Conservation (phyloP, 306 rosid genomes). For the Cyclanthera cordifolia region DNA sequence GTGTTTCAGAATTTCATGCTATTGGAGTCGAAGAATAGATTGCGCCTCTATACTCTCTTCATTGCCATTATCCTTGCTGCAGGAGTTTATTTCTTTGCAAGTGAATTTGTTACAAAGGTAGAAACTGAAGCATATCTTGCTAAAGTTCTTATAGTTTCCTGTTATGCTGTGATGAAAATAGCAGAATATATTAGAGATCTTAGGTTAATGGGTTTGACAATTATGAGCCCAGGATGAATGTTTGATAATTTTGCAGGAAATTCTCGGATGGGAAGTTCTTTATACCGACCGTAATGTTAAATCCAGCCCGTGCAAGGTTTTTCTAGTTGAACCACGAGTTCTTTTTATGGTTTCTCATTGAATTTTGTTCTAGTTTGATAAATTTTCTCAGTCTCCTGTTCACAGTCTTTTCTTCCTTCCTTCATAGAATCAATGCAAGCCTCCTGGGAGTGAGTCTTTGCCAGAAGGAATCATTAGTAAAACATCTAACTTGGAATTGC, state of each 20-base stretch:
- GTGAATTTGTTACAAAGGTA: constrained; percentile 36
- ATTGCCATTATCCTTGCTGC: constrained; percentile 37
- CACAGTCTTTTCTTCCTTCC: neutral
- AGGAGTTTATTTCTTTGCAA: constrained; percentile 53
- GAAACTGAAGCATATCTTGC: neutral
- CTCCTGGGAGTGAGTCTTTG: constrained; percentile 25
- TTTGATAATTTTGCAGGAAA: constrained; percentile 37
- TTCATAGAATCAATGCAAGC: constrained; percentile 28
- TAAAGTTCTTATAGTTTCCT: neutral
- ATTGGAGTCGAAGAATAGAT: constrained; percentile 49
- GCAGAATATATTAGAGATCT: neutral
- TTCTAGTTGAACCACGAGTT: neutral
- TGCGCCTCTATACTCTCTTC: constrained; percentile 42
- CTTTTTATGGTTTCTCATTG: neutral
- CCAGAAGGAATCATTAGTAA: constrained; percentile 32
- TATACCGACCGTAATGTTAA: constrained; percentile 21
- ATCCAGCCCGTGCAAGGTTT: constrained; percentile 53
- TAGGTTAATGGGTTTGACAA: constrained; percentile 2
- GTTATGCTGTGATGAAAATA: neutral
- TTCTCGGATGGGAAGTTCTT: constrained; percentile 49
- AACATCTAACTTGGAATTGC: constrained; percentile 33
- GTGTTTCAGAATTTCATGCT: constrained; percentile 4
- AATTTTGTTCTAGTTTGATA: neutral
- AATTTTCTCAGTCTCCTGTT: constrained; percentile 1
- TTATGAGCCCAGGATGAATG: neutral